Evolutionary conservation across 2,329 filamentous ascomycete genomes (phyloP).

Genomic region (Aureobasidium sp.): DNA sequence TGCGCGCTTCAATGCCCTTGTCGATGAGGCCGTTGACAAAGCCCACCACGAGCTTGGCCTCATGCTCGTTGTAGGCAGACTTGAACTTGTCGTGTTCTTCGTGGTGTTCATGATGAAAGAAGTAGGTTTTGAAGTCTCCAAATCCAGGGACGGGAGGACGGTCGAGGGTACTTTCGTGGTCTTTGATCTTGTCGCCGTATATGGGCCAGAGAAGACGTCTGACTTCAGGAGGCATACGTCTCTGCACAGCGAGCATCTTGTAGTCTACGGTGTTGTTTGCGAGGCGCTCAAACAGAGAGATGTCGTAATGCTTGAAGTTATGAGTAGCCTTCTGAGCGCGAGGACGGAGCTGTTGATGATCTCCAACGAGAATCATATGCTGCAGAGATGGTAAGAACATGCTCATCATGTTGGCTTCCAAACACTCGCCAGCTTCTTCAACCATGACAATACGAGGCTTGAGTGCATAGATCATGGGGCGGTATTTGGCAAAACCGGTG

Average conservation of each 20-base stretch:
- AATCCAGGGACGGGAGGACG: conserved; percentile 53
- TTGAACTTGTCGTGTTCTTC: conserved; percentile 56
- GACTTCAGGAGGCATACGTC: conserved; percentile 64
- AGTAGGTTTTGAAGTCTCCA: conserved; percentile 52
- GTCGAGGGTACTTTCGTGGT: conserved; percentile 42
- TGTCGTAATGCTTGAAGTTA: conserved; percentile 56
- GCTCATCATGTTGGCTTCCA: conserved; percentile 54
- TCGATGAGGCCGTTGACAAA: conserved; percentile 65
- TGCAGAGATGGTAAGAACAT: conserved; percentile 54
- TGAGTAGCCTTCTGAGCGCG: conserved; percentile 56
- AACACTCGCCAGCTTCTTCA: conserved; percentile 72
- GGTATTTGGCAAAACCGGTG: conserved; percentile 74
- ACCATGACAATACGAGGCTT: conserved; percentile 62
- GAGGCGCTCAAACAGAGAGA: conserved; percentile 74
- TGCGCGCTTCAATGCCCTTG: conserved; percentile 51
- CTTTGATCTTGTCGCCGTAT: conserved; percentile 48
- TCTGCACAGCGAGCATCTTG: conserved; percentile 58
- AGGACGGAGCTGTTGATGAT: conserved; percentile 71
- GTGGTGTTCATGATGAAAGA: conserved; percentile 56
- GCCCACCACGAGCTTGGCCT: conserved; percentile 67
- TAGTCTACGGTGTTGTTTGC: conserved; percentile 58
- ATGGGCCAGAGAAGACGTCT: conserved; percentile 53
- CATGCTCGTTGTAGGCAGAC: conserved; percentile 60
- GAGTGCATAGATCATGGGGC: conserved; percentile 57
- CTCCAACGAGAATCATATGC: conserved; percentile 63